A percentile compares a stretch with the other conserved stretches of the same genome.
These are phyloP conservation scores for Yamadazyma sp. DNA, from an alignment of 1,139 yeast species.

Conservation along the genomic window DNA sequence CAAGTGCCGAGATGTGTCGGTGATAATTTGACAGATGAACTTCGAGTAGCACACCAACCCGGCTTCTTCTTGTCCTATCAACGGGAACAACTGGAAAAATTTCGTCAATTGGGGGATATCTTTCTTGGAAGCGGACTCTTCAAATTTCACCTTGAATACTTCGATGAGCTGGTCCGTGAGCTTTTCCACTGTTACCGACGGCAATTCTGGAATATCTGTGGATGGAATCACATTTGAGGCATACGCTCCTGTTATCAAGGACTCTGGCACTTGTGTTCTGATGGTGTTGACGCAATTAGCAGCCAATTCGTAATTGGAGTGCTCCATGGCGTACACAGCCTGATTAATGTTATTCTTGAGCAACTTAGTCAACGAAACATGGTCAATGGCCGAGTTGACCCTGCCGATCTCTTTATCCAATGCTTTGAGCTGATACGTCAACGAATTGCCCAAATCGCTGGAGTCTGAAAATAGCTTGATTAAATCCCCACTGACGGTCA, in stretches of 20 bases:
- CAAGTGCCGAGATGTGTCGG: slow-evolving; percentile 70
- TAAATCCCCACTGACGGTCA: slow-evolving; percentile 45
- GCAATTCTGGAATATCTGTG: slow-evolving; percentile 82
- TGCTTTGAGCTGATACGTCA: slow-evolving; percentile 68
- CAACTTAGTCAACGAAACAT: slow-evolving; percentile 63
- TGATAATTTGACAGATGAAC: slow-evolving; percentile 82
- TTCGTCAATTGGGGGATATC: slow-evolving; percentile 72
- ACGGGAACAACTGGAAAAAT: slow-evolving; percentile 84
- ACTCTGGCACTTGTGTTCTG: slow-evolving; percentile 53
- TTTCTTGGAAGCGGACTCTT: slow-evolving; percentile 62
- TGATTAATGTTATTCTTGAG: slow-evolving; percentile 65
- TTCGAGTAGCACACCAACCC: slow-evolving; percentile 83
- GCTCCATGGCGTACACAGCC: slow-evolving; percentile 66
- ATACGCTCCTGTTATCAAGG: slow-evolving; percentile 60
- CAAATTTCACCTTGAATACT: slow-evolving; percentile 63
- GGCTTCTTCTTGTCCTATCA: slow-evolving; percentile 66
- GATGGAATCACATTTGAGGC: slow-evolving; percentile 89
- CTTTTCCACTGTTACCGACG: slow-evolving; percentile 52
- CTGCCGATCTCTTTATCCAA: slow-evolving; percentile 71
- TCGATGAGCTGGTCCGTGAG: slow-evolving; percentile 61
- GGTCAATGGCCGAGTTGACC: slow-evolving; percentile 62
- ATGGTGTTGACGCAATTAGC: slow-evolving; percentile 59
- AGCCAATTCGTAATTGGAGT: slow-evolving; percentile 69
- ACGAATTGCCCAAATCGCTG: slow-evolving; percentile 61
- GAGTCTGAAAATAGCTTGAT: slow-evolving; percentile 56